Evolutionary conservation across 2,329 filamentous ascomycete genomes (phyloP), one percentile per base, ranked within the genome.

Genomic region (Xylariaceae sp.): DNA sequence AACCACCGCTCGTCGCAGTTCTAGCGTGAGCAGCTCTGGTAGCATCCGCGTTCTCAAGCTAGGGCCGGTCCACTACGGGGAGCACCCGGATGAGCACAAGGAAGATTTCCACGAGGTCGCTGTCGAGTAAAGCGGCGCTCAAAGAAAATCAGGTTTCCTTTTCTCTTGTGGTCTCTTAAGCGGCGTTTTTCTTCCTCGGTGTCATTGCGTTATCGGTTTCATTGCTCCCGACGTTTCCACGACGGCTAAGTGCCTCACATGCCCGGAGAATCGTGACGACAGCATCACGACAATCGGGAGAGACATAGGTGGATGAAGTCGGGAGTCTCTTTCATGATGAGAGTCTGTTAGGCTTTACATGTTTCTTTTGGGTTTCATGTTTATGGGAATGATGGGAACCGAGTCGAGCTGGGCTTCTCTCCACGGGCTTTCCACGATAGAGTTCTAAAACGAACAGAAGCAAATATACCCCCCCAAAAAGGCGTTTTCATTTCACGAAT

Each of bases 71-170:
- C 82, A 86, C 78, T 85, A 78, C 73, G 84, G 84, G 65, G 83
- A 82, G 76, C 81, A 84, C 72, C 74, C 75, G 18, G 82, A 77
- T 62, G 81, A 80, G 57, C 76, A 82, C 75, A 79, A 82, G 75
- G 77, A 75, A 51, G 83, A 86, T 76, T 85, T 76, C 71, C 73
- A 80, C 72, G 78, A 82, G 67, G 73, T 79, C 47, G 74, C 74
- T 37, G 71, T 78, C 62, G 73, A 76, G 70, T 77, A 69, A 71
- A 84, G 66, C 88, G 87, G n/a, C 87, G 84, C 62, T 90, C 87
- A 66, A 89, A 88, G 39, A 83, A 81, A 39, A 77, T 78, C 87
- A 87, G 90, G 61, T 82, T 88, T 50, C 83, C 70, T 13, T 68
- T 67, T 58, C 73, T 74, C 50, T 78, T 72, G 34, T 77, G 75